These are phyloP conservation scores for Basidiobolus meristosporus DNA, from an alignment of 371 early-diverging fungal genomes.

Conservation along the genomic window DNA sequence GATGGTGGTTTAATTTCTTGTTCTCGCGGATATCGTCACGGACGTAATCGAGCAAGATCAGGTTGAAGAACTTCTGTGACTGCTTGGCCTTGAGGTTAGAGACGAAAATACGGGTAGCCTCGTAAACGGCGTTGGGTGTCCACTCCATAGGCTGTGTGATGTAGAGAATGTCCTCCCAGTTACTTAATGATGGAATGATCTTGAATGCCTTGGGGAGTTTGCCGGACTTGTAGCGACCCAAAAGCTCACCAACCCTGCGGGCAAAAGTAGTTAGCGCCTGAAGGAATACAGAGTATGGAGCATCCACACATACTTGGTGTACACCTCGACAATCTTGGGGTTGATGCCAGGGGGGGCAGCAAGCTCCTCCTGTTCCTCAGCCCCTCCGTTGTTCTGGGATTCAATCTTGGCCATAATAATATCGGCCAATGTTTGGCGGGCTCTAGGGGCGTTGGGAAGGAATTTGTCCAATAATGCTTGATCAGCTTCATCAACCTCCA, in stretches of 20 bases:
- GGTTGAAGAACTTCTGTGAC: conserved; percentile 78
- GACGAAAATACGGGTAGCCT: conserved; percentile 90
- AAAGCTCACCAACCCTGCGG: conserved; percentile 60
- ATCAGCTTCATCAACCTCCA: conserved; percentile 57
- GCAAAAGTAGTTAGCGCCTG: neutral
- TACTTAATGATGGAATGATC: conserved; percentile 81
- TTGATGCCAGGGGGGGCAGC: conserved; percentile 37
- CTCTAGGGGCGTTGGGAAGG: conserved; percentile 59
- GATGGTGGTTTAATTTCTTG: conserved; percentile 89
- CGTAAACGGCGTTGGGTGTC: conserved; percentile 91
- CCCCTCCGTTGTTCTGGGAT: conserved; percentile 21
- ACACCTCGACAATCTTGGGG: conserved; percentile 86
- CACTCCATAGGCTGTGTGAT: conserved; percentile 80
- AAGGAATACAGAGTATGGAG: neutral
- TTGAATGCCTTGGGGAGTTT: conserved; percentile 96
- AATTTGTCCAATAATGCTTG: conserved; percentile 68
- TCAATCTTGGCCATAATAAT: conserved; percentile 87
- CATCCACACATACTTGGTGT: conserved; percentile 50
- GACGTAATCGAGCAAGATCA: conserved; percentile 76
- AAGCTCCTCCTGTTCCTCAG: conserved; percentile 9
- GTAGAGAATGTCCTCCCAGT: conserved; percentile 93
- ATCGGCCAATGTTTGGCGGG: conserved; percentile 69
- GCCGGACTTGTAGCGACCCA: conserved; percentile 88
- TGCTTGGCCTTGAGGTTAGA: conserved; percentile 83
- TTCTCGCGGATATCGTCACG: conserved; percentile 86